Base-by-base conservation (phyloP, 495 filamentous ascomycete species). In the Letharia lupina region DNA sequence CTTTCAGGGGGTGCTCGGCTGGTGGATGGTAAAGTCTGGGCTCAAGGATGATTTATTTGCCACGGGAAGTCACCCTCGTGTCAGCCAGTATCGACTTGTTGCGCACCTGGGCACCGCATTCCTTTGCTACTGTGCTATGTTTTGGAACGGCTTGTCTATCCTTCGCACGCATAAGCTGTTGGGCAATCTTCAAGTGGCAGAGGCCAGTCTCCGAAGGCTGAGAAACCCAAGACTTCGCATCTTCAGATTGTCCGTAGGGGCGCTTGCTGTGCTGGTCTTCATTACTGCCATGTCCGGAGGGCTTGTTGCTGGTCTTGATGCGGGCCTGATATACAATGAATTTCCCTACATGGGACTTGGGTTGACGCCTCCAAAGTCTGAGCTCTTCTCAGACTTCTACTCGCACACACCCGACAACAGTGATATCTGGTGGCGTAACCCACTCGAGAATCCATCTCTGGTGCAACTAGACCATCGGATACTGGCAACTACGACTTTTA, bases 1-100 rank as follows among this genome's bases (percentile, higher is more conserved):
- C 41, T 94, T 96, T 75, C 94, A 98, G 76, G 94, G 95, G 12
- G 86, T 94, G 69, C 82, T 98, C 57, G 94, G 94, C 13, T 98
- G 94, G 94, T 98, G 93, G 91, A 98, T 98, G 94, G 94, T 98
- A 70, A 96, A 95, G 76, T 93, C 89, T 1, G 94, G 94, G 3
- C 79, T 98, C 65, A 91, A 91, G 70, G 94, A 98, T 73, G 92
- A 98, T 71, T 84, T 98, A 23, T 96, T 98, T 72, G 91, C 89
- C 4, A 88, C 90, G 1, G 95, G 93, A 10, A 87, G 85, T 63
- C 91, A 96, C 75, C 94, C 94, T 0, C 85, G 94, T 63, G 94
- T 98, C 41, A 90, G 86, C 73, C 94, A 98, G 77, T 98, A 98
- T 77, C 87, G 94, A 28, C 83, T 98, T 48, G 88, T 93, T 18